Evolutionary conservation across 2,329 filamentous ascomycete genomes (phyloP).

Genomic region (Aspergillus awamori): DNA sequence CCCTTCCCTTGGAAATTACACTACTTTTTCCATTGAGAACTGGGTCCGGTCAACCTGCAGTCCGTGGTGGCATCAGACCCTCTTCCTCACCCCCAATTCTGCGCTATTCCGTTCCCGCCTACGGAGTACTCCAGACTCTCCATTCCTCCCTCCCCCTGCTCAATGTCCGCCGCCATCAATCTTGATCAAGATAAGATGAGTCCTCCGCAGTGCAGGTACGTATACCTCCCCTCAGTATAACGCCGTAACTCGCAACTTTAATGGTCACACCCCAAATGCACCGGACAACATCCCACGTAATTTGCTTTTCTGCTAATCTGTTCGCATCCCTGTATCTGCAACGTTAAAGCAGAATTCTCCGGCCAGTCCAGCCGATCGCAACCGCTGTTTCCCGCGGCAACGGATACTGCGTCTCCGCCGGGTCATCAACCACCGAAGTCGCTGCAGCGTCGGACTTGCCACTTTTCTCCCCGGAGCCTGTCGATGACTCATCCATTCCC

Average conservation of each 20-base stretch:
- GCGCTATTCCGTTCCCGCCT: background rate
- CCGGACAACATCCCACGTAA: background rate
- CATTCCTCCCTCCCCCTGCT: background rate
- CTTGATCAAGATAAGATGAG: no score
- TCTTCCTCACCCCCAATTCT: background rate
- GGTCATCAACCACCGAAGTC: constrained; percentile 17
- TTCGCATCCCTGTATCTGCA: background rate
- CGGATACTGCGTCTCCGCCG: constrained; percentile 14
- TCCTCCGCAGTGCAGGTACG: no score
- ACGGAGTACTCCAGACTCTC: background rate
- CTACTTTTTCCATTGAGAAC: background rate
- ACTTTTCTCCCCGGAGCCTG: background rate
- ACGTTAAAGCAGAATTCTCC: background rate
- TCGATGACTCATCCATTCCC: constrained; percentile 5
- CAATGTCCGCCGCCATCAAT: no score
- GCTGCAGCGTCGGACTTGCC: constrained; percentile 10
- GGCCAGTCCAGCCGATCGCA: constrained; percentile 9
- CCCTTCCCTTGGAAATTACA: no score
- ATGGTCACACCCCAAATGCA: background rate
- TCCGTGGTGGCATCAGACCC: background rate
- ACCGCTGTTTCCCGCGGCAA: constrained; percentile 23
- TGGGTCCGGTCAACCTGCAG: background rate
- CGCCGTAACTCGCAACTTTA: no score
- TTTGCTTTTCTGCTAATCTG: background rate
- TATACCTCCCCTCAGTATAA: no score